Evolutionary conservation across 345 rosid species (phyloP).

Genomic region (Eucalyptus shirleyi): DNA sequence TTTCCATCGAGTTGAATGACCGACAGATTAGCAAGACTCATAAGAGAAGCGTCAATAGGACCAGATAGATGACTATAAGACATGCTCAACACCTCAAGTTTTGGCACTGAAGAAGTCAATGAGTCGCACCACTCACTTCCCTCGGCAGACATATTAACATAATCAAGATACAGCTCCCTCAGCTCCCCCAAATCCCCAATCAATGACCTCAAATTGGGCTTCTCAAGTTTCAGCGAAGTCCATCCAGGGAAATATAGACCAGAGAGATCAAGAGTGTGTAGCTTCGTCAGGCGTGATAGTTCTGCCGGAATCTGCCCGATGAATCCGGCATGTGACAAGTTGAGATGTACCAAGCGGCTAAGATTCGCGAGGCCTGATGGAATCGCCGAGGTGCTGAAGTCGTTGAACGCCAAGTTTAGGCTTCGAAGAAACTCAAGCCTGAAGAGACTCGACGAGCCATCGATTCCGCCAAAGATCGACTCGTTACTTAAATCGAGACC

Average conservation of each 20-base stretch:
- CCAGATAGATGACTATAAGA: conserved; percentile 8
- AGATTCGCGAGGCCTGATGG: conserved; percentile 16
- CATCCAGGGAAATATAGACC: too few relatives aligned
- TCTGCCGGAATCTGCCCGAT: conserved; percentile 15
- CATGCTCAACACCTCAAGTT: conserved; percentile 13
- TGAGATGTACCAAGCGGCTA: conserved; percentile 6
- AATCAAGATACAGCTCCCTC: too few relatives aligned
- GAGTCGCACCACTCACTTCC: too few relatives aligned
- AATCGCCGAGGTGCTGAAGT: not conserved
- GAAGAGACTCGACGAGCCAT: conserved; percentile 11
- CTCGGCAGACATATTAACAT: too few relatives aligned
- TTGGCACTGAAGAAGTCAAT: not conserved
- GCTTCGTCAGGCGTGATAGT: conserved; percentile 1
- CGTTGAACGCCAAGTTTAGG: conserved; percentile 25
- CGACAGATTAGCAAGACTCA: not conserved
- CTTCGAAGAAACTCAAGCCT: conserved; percentile 10
- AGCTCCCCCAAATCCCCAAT: too few relatives aligned
- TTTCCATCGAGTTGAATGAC: not conserved
- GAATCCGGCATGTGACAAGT: conserved; percentile 25
- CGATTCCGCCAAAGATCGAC: conserved; percentile 6
- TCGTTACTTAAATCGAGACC: conserved; percentile 25
- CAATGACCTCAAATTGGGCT: not conserved
- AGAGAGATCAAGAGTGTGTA: conserved; percentile 16
- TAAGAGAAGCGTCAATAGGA: conserved; percentile 1
- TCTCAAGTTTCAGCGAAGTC: conserved; percentile 1